Percentiles rank a stretch among this genome's conserved stretches.
phyloP scores from a whole-genome alignment of 345 rosid genomes.

The Eucalyptus cloeziana region DNA sequence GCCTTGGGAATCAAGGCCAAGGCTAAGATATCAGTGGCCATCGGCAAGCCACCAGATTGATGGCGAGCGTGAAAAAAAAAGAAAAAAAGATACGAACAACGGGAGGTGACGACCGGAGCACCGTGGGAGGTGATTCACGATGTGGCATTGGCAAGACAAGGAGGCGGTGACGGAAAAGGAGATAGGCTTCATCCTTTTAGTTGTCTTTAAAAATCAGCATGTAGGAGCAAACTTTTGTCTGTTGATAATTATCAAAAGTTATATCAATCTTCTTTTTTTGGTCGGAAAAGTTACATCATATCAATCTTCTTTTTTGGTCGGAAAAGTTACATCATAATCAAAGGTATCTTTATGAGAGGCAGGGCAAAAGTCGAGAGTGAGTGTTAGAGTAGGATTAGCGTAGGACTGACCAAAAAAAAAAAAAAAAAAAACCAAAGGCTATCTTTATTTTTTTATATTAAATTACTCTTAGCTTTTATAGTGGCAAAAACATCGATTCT shows the following conservation, averaged over 20 bases:
- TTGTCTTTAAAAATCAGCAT: background rate
- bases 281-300: background rate
- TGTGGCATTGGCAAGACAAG: background rate
- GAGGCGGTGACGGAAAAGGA: background rate
- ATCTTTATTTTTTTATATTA: background rate
- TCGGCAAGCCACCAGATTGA: background rate
- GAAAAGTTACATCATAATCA: background rate
- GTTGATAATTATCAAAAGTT: background rate
- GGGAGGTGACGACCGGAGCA: background rate
- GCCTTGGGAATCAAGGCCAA: background rate
- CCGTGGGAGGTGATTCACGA: background rate
- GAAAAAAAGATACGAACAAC: fast-evolving
- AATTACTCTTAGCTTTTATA: background rate
- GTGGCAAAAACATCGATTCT: background rate
- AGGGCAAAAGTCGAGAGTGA: too few relatives aligned
- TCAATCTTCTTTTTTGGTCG: background rate
- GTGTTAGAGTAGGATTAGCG: too few relatives aligned
- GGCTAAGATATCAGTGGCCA: background rate
- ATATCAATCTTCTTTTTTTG: too few relatives aligned
- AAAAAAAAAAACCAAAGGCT: background rate
- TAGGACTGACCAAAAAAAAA: too few relatives aligned
- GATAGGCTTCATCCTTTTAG: background rate
- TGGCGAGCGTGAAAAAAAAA: fast-evolving
- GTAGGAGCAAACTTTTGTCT: background rate
- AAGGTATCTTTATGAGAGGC: too few relatives aligned